A percentile compares a stretch with the other conserved stretches of the same genome.
Evolutionary conservation across 116 monocot genomes (phyloP).

Genomic region (Dioscorea cayenensis): DNA sequence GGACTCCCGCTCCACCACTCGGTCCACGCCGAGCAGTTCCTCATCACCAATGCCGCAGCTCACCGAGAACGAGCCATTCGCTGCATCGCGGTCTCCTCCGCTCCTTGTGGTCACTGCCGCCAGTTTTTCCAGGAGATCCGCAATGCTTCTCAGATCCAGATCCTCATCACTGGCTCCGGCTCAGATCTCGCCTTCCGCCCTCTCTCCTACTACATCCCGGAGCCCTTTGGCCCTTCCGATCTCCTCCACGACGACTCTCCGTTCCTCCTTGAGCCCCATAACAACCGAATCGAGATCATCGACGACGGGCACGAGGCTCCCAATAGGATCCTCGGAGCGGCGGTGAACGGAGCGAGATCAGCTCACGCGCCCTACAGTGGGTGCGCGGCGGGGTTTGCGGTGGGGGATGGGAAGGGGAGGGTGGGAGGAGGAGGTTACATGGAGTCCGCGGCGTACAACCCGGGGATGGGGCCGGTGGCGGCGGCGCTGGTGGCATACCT

Average conservation of each 20-base stretch:
- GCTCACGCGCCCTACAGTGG: constrained; percentile 90
- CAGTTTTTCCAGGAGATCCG: constrained; percentile 97
- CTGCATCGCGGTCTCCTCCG: constrained; percentile 71
- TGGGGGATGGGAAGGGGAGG: constrained; percentile 57
- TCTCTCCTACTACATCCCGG: constrained; percentile 38
- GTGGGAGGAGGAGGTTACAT: constrained; percentile 61
- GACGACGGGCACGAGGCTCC: not conserved
- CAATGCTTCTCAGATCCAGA: constrained; percentile 30
- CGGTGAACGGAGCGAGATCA: constrained; percentile 43
- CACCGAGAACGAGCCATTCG: constrained; percentile 39
- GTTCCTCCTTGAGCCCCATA: constrained; percentile 44
- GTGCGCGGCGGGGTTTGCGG: constrained; percentile 70
- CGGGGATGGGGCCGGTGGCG: constrained; percentile 78
- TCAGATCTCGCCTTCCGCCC: constrained; percentile 22
- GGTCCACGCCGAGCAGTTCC: constrained; percentile 96
- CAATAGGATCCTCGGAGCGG: constrained; percentile 19
- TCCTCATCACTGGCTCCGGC: constrained; percentile 9
- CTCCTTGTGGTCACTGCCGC: constrained; percentile 97
- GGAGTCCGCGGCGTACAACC: constrained; percentile 95
- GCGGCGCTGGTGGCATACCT: constrained; percentile 67
- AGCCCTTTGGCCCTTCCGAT: constrained; percentile 75
- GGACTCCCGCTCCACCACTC: constrained; percentile 88
- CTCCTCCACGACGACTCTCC: constrained; percentile 54
- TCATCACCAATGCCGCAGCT: constrained; percentile 57
- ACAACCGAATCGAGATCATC: constrained; percentile 19